A percentile compares a stretch with the other conserved stretches of the same genome.
Evolutionary conservation across 169 alveolate species (phyloP).

Genomic region (Cyclospora cayetanensis): DNA sequence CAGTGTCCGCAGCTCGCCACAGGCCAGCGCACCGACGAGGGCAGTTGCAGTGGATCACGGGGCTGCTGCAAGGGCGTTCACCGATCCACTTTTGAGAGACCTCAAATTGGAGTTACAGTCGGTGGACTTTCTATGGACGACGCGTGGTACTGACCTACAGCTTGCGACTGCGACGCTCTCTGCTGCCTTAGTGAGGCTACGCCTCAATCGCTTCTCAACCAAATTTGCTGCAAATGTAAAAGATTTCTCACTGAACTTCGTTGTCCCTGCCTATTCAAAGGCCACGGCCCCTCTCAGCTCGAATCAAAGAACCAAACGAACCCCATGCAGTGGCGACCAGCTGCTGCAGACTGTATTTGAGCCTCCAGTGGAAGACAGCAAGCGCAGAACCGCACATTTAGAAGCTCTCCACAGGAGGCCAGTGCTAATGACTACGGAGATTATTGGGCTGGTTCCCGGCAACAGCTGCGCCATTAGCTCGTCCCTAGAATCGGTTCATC

Average conservation of each 20-base stretch:
- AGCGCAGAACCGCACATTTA: too few relatives aligned
- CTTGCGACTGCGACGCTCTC: conserved; percentile 36
- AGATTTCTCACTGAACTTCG: background rate
- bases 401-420: background rate
- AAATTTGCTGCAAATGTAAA: background rate
- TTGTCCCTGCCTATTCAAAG: background rate
- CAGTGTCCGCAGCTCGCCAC: background rate
- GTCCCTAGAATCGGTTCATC: conserved; percentile 46
- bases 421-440: conserved; percentile 7
- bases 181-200: conserved; percentile 33
- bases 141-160: conserved; percentile 3
- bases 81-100: conserved; percentile 41
- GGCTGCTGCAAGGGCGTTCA: background rate
- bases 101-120: background rate
- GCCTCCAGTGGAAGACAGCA: background rate
- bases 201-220: background rate
- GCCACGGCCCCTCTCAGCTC: background rate
- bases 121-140: conserved; percentile 38
- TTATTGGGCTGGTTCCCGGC: conserved; percentile 67
- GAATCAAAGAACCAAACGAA: background rate
- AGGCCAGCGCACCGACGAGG: background rate
- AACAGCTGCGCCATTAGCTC: background rate
- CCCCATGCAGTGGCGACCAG: background rate
- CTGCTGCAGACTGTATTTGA: background rate
- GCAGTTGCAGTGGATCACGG: background rate